Evolutionary conservation across 2,329 filamentous ascomycete species (phyloP).

Genomic region (Claviceps sp.): DNA sequence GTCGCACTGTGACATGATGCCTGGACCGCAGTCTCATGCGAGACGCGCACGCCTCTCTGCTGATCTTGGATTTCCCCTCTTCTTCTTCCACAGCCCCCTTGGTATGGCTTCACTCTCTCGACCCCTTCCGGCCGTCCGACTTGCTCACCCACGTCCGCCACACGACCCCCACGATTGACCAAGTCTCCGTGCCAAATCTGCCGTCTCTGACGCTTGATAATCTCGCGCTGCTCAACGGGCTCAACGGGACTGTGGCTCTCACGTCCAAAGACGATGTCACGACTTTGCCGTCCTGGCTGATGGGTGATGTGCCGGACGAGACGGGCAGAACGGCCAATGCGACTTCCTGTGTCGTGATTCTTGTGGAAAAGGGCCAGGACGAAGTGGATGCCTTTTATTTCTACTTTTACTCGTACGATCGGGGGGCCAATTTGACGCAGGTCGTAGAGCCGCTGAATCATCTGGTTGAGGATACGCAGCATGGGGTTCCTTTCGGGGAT

Average conservation of each 20-base stretch:
- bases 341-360: slow-evolving; percentile 16
- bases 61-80: too few species aligned
- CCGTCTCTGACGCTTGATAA: slow-evolving; percentile 13
- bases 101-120: slow-evolving; percentile 19
- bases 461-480: slow-evolving; percentile 8
- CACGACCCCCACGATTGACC: slow-evolving; percentile 12
- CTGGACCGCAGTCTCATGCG: too few species aligned
- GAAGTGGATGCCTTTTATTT: slow-evolving; percentile 18
- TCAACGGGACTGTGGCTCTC: slow-evolving; percentile 11
- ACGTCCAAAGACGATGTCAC: slow-evolving; percentile 15
- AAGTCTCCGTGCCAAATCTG: slow-evolving; percentile 11
- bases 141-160: slow-evolving; percentile 17
- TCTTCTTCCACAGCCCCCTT: slow-evolving; percentile 13
- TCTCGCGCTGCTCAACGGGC: slow-evolving; percentile 9
- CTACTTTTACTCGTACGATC: slow-evolving; percentile 21
- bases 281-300: slow-evolving; percentile 12
- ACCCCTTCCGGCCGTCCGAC: slow-evolving; percentile 17
- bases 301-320: slow-evolving; percentile 13
- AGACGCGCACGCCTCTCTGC: too few species aligned
- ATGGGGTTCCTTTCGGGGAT: slow-evolving; percentile 13
- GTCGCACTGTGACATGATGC: too few species aligned
- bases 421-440: slow-evolving; percentile 15
- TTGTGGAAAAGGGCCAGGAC: slow-evolving; percentile 10
- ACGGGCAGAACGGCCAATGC: slow-evolving; percentile 11
- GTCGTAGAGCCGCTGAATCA: slow-evolving; percentile 14